Evolutionary conservation across 2,329 filamentous ascomycete species (phyloP), one percentile per base, ranked within the genome.

Genomic region (Thelonectria blattea): DNA sequence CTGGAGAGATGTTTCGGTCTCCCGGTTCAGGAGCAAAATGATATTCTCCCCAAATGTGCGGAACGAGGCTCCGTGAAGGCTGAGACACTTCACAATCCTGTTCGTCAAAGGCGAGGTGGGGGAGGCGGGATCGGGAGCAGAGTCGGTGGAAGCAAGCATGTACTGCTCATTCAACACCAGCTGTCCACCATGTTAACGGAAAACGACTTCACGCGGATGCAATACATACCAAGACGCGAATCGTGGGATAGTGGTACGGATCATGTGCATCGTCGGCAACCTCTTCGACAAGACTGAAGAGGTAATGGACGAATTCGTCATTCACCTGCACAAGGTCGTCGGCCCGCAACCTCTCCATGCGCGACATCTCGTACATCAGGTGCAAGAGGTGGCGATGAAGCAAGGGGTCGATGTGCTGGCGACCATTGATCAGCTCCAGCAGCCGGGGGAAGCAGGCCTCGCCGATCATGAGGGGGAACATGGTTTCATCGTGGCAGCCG

Each of bases 31-130:
- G 2, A 99, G 85, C 5, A 99, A 81, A 65, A 99, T 99, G 62
- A 99, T 91, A 68, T 98, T 99, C 79, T 97, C 94, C 53, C 95
- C 95, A 80, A 99, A 99, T 0, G 94, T 97, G 72, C 94, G 93
- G 75, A 93, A 98, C 1, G 83, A 83, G 50, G 88, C 85, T 3
- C 94, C 94, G 71, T 95, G 85, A 22, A 91, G 82, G 54, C 92
- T 94, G 45, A 99, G 83, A 41, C 93, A 84, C 75, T 98, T 98
- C 76, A 99, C 90, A 51, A 99, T 92, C 67, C 93, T 89, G 73
- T 99, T 99, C 4, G 95, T 98, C 58, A 96, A 78, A 5, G 86
- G 84, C 22, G 80, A 76, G 10, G 80, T 65, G 12, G 71, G 72
- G n/a, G 79, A 73, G 10, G 62, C 57, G 15, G 67, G 52, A 39